These are phyloP conservation scores for Cyphellophora attinorum DNA, from an alignment of 2,329 filamentous ascomycete genomes.

Conservation along the genomic window DNA sequence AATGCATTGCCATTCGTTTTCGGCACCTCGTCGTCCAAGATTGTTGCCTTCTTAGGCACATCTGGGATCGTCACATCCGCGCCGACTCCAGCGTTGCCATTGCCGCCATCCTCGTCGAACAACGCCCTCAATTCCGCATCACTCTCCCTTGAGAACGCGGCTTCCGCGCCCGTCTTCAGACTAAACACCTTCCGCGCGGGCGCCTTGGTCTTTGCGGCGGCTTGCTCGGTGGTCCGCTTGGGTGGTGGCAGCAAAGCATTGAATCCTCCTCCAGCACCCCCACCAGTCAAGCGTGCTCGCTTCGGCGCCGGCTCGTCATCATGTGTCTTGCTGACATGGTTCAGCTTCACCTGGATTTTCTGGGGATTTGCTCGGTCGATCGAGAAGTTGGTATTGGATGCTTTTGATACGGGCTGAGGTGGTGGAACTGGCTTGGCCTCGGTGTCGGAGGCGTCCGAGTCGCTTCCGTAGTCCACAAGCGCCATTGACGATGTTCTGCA, in stretches of 20 bases:
- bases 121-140: constrained; percentile 27
- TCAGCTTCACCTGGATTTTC: constrained; percentile 75
- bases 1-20: constrained; percentile 68
- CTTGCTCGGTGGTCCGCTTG: constrained; percentile 42
- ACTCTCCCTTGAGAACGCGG: constrained; percentile 64
- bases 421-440: background rate
- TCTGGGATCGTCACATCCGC: constrained; percentile 25
- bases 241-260: constrained; percentile 80
- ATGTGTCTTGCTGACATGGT: constrained; percentile 38
- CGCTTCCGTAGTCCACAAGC: constrained; percentile 1
- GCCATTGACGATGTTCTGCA: no score
- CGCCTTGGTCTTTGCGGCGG: constrained; percentile 23
- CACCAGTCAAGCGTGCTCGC: constrained; percentile 53
- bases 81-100: constrained; percentile 3
- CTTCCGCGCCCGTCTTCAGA: constrained; percentile 73
- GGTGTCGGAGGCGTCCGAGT: constrained; percentile 1
- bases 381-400: constrained; percentile 58
- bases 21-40: constrained; percentile 31
- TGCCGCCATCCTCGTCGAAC: constrained; percentile 13
- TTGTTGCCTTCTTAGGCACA: constrained; percentile 41
- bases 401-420: constrained; percentile 23
- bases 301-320: constrained; percentile 58
- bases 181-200: constrained; percentile 51
- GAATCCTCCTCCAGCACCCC: constrained; percentile 69
- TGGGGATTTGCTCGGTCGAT: constrained; percentile 71